phyloP scores from a whole-genome alignment of 2,329 filamentous ascomycete genomes.

The Pyricularia pennisetigena region DNA sequence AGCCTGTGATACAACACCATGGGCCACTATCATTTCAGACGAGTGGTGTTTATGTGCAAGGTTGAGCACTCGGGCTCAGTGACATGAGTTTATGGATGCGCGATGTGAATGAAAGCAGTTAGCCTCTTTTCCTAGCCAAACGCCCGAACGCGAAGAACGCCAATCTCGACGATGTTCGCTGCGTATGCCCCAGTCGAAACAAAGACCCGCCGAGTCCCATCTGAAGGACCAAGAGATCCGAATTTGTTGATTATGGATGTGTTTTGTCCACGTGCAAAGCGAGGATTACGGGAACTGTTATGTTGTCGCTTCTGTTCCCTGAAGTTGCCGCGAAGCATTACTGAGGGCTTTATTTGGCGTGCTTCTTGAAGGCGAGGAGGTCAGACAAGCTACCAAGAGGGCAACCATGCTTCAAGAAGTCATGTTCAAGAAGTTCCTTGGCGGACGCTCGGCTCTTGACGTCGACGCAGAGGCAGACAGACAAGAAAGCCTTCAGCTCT shows the following conservation, averaged over 20 bases:
- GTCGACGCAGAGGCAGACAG: conserved; percentile 92
- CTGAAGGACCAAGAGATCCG: neutral
- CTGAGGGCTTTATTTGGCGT: conserved; percentile 42
- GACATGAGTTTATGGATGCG: neutral
- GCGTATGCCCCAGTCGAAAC: neutral
- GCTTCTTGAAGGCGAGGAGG: conserved; percentile 77
- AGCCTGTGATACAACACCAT: neutral
- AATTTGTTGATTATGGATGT: neutral
- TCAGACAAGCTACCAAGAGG: conserved; percentile 74
- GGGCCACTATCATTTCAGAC: neutral
- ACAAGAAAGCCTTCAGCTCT: conserved; percentile 84
- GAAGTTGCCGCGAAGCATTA: neutral
- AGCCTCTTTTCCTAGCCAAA: neutral
- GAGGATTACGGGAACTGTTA: neutral
- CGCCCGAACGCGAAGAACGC: neutral
- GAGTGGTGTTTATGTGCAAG: neutral
- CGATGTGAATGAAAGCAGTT: neutral
- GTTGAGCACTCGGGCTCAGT: neutral
- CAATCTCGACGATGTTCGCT: neutral
- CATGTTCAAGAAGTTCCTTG: conserved; percentile 79
- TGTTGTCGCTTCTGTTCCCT: neutral
- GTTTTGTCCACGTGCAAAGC: neutral
- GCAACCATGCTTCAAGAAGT: conserved; percentile 91
- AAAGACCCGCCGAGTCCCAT: neutral
- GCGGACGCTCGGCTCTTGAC: conserved; percentile 91